Conservation (phyloP, 495 filamentous ascomycete species). For the Platismatia glauca region DNA sequence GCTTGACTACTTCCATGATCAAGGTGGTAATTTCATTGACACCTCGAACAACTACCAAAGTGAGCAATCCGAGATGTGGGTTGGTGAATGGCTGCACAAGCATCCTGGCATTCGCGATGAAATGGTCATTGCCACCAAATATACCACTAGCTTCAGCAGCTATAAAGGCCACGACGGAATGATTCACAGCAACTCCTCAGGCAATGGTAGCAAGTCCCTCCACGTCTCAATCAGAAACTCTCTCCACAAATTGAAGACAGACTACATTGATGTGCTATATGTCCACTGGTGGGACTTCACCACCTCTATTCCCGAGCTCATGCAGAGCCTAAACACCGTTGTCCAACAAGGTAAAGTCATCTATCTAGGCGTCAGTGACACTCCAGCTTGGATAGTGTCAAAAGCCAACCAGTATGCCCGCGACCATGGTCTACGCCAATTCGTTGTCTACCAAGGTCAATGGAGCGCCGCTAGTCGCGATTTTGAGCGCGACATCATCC, state of each 20-base stretch:
- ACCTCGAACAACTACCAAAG: slow-evolving; percentile 64
- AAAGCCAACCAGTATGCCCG: slow-evolving; percentile 63
- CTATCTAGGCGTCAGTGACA: slow-evolving; percentile 61
- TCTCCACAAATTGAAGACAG: slow-evolving; percentile 52
- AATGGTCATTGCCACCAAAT: slow-evolving; percentile 68
- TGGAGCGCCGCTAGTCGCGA: slow-evolving; percentile 56
- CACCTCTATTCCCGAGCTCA: slow-evolving; percentile 56
- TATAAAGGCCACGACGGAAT: slow-evolving; percentile 33
- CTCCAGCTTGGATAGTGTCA: slow-evolving; percentile 60
- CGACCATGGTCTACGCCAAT: slow-evolving; percentile 52
- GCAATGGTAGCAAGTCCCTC: slow-evolving; percentile 53
- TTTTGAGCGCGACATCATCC: slow-evolving; percentile 62
- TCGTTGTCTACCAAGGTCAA: slow-evolving; percentile 58
- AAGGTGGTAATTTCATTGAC: slow-evolving; percentile 74
- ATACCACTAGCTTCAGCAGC: slow-evolving; percentile 36
- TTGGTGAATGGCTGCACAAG: slow-evolving; percentile 68
- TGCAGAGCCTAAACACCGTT: slow-evolving; percentile 56
- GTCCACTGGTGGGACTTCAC: slow-evolving; percentile 51
- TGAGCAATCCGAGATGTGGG: slow-evolving; percentile 60
- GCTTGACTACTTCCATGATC: slow-evolving; percentile 55
- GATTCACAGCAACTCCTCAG: slow-evolving; percentile 48
- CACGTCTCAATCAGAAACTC: slow-evolving; percentile 43
- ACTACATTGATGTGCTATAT: slow-evolving; percentile 53
- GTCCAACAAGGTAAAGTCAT: slow-evolving; percentile 55
- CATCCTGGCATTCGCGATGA: slow-evolving; percentile 43